Percentiles rank a stretch among this genome's conserved stretches.
phyloP scores from a whole-genome alignment of 164 flowering plant species.

The Akebia trifoliata region DNA sequence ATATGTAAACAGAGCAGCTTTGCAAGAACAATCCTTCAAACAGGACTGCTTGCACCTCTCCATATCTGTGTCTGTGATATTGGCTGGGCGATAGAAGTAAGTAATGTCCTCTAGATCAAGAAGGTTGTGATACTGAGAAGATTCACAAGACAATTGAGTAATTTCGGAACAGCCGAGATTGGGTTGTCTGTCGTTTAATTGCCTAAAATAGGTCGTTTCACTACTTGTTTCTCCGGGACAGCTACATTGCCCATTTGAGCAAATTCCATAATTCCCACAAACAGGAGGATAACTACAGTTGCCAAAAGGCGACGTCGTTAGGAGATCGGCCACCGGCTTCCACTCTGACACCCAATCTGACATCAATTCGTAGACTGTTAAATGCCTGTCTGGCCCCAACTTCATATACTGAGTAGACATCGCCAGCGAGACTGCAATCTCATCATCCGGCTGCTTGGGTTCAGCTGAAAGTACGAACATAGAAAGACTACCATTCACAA shows the following conservation, averaged over 20 bases:
- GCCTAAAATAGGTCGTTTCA: conserved; percentile 12
- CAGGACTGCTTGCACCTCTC: conserved; percentile 12
- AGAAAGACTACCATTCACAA: conserved; percentile 17
- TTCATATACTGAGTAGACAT: conserved; percentile 21
- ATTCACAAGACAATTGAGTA: conserved; percentile 12
- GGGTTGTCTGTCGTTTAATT: conserved; percentile 8
- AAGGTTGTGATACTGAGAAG: conserved; percentile 12
- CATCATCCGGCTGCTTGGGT: conserved; percentile 7
- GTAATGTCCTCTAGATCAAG: conserved; percentile 8
- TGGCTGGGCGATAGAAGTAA: conserved; percentile 13
- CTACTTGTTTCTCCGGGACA: conserved; percentile 12
- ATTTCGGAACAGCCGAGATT: conserved; percentile 18
- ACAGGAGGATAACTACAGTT: conserved; percentile 22
- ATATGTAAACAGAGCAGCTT: not conserved
- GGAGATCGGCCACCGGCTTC: conserved; percentile 15
- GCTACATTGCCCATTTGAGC: conserved; percentile 20
- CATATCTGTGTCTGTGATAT: not conserved
- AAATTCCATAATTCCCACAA: conserved; percentile 29
- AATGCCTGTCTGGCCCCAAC: conserved; percentile 29
- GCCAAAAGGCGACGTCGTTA: not conserved
- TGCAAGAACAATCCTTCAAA: conserved; percentile 13
- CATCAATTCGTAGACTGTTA: conserved; percentile 27
- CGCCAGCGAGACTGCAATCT: not conserved
- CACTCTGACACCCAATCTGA: conserved; percentile 10
- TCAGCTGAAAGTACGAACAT: conserved; percentile 2